Conservation (phyloP, 1,139 yeast species). For the Maudiozyma humilis region DNA sequence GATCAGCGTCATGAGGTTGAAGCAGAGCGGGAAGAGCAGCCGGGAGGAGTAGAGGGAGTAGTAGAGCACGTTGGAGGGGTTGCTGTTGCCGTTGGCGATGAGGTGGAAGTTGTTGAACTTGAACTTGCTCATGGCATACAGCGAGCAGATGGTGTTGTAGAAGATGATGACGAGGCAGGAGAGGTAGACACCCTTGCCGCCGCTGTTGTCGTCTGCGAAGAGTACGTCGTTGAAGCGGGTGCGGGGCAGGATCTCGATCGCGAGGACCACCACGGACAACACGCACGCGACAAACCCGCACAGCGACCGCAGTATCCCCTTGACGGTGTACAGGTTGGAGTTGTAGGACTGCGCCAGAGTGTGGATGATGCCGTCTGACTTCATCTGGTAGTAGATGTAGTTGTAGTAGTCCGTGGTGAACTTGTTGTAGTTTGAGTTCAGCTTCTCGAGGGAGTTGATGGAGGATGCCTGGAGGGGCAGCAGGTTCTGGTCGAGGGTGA, state of each 20-base stretch:
- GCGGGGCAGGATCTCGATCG: conserved; percentile 26
- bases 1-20: conserved; percentile 27
- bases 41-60: conserved; percentile 30
- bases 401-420: conserved; percentile 28
- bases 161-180: conserved; percentile 20
- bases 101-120: conserved; percentile 29
- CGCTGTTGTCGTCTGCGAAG: conserved; percentile 9
- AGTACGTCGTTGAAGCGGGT: conserved; percentile 25
- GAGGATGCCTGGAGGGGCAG: conserved; percentile 8
- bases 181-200: conserved; percentile 17
- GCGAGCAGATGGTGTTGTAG: conserved; percentile 26
- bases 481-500: conserved; percentile 4
- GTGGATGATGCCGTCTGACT: conserved; percentile 26
- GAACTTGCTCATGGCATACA: conserved; percentile 30
- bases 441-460: conserved; percentile 17
- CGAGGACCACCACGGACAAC: conserved; percentile 18
- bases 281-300: conserved; percentile 13
- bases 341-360: conserved; percentile 22
- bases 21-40: conserved; percentile 29
- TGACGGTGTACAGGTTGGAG: conserved; percentile 2
- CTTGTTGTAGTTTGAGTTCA: conserved; percentile 25
- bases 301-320: conserved; percentile 7
- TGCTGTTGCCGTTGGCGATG: conserved; percentile 29
- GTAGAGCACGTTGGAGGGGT: conserved; percentile 28
- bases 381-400: conserved; percentile 22